phyloP scores from a whole-genome alignment of 805 yeast species.

The Kluyveromyces starmeri region DNA sequence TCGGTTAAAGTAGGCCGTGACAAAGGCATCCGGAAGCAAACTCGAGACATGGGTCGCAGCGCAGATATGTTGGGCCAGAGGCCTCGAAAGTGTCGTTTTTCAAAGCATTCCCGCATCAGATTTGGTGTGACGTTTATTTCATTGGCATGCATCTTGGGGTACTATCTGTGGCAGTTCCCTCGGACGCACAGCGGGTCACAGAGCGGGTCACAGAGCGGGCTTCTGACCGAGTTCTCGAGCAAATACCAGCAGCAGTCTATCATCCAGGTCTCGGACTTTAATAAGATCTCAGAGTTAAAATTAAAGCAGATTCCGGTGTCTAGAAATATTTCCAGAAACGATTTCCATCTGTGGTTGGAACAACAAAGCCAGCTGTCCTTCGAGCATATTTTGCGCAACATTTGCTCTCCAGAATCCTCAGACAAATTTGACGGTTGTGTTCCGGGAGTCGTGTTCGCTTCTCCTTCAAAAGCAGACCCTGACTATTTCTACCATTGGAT shows the following conservation, averaged over 20 bases:
- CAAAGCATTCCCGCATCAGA: too few species aligned
- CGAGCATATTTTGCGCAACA: slow-evolving; percentile 37
- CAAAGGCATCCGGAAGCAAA: too few species aligned
- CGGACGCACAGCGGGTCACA: too few species aligned
- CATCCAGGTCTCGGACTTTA: slow-evolving; percentile 1
- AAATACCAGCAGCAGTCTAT: too few species aligned
- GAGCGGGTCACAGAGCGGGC: neutral
- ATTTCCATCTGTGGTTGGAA: slow-evolving; percentile 8
- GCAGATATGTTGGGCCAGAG: too few species aligned
- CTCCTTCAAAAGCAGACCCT: slow-evolving; percentile 65
- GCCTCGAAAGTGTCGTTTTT: too few species aligned
- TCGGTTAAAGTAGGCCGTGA: too few species aligned
- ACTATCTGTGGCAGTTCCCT: too few species aligned
- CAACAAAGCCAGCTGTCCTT: slow-evolving; percentile 23
- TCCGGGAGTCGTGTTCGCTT: slow-evolving; percentile 72
- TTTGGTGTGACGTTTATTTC: too few species aligned
- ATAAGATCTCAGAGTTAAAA: neutral
- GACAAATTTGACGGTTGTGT: slow-evolving; percentile 34
- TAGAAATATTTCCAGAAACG: slow-evolving; percentile 8
- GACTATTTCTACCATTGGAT: slow-evolving; percentile 87
- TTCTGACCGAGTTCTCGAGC: too few species aligned
- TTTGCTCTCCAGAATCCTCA: slow-evolving; percentile 29
- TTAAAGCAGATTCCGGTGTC: slow-evolving; percentile 3
- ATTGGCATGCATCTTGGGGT: too few species aligned
- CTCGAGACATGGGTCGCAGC: too few species aligned